phyloP scores from a whole-genome alignment of 306 rosid genomes.

The Phaseolus lunatus region DNA sequence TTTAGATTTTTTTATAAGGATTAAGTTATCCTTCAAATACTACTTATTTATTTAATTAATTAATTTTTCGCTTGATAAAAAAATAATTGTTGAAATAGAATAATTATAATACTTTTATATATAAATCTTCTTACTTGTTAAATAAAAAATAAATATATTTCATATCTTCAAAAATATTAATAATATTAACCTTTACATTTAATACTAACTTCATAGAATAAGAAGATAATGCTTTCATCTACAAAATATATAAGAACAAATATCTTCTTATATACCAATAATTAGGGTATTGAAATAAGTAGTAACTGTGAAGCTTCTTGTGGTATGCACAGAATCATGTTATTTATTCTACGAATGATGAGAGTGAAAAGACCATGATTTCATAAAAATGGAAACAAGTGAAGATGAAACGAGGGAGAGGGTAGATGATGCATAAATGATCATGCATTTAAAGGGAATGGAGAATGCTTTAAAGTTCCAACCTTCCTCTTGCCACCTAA shows the following conservation, averaged over 20 bases:
- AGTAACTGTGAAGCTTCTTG: neutral
- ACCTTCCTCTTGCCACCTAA: conserved; percentile 2
- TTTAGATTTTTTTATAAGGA: too few relatives aligned
- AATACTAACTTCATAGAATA: too few relatives aligned
- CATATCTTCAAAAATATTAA: too few relatives aligned
- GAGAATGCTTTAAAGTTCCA: neutral
- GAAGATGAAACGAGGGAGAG: neutral
- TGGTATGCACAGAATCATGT: neutral
- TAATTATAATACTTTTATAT: too few relatives aligned
- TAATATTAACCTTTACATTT: too few relatives aligned
- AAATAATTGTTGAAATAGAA: too few relatives aligned
- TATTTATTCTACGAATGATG: neutral
- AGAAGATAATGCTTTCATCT: neutral
- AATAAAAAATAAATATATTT: too few relatives aligned
- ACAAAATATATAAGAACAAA: neutral
- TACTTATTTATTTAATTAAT: too few relatives aligned
- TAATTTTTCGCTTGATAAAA: too few relatives aligned
- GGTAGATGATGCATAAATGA: conserved; percentile 2
- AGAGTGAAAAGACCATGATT: neutral
- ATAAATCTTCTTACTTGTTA: too few relatives aligned
- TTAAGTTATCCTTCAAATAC: too few relatives aligned
- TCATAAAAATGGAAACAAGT: neutral
- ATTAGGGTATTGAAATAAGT: neutral
- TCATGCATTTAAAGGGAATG: conserved; percentile 7
- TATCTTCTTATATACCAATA: neutral